phyloP scores from a whole-genome alignment of 768 basidiomycete genomes.

The Kwoniella pini region DNA sequence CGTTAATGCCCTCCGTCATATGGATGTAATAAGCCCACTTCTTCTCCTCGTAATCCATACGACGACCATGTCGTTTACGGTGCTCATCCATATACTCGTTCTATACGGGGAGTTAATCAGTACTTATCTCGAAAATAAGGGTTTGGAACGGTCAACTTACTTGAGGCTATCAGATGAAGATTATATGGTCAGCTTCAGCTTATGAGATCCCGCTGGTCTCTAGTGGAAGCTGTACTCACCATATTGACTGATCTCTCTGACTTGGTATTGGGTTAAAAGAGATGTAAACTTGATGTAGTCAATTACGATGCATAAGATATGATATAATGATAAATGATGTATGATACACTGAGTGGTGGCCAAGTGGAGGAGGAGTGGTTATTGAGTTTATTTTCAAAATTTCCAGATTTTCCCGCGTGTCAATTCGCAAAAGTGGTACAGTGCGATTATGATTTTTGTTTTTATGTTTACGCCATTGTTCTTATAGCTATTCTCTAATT shows the following conservation, averaged over 20 bases:
- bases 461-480: not conserved
- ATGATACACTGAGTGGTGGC: not conserved
- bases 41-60: constrained; percentile 92
- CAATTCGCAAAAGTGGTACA: not conserved
- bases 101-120: constrained; percentile 56
- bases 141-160: constrained; percentile 22
- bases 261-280: not conserved
- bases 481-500: not conserved
- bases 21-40: constrained; percentile 64
- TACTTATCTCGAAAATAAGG: not conserved
- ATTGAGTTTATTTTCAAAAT: constrained; percentile 3
- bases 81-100: constrained; percentile 99
- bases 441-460: not conserved
- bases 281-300: not conserved
- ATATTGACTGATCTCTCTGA: constrained; percentile 28
- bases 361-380: constrained; percentile 7
- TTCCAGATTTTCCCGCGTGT: constrained; percentile 5
- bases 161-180: constrained; percentile 31
- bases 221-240: constrained; percentile 18
- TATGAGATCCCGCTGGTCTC: not conserved
- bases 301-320: not conserved
- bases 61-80: constrained; percentile 92
- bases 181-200: constrained; percentile 15
- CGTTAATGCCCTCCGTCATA: not conserved
- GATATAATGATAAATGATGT: not conserved